Evolutionary conservation across 176 grass and related monocot genomes (phyloP).

Genomic region (Oryza meridionalis): DNA sequence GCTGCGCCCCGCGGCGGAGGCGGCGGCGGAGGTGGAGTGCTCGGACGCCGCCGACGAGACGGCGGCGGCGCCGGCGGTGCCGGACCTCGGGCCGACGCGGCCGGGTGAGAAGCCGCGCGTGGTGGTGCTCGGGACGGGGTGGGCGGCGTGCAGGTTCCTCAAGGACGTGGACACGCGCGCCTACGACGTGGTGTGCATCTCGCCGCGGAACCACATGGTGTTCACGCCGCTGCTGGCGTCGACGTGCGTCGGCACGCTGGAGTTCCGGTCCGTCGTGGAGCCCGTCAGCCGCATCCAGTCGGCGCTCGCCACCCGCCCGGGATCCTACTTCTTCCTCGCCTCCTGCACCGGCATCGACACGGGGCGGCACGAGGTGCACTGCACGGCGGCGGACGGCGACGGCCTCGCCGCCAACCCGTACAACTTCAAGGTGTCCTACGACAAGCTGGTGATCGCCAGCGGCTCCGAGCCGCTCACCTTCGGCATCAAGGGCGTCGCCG

Average conservation of each 20-base stretch:
- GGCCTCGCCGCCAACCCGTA: slow-evolving; percentile 56
- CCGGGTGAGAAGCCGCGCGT: slow-evolving; percentile 69
- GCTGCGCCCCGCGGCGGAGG: slow-evolving; percentile 35
- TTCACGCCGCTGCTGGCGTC: slow-evolving; percentile 95
- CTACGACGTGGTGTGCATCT: slow-evolving; percentile 92
- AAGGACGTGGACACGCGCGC: slow-evolving; percentile 75
- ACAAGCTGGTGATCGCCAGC: slow-evolving; percentile 94
- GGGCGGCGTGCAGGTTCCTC: slow-evolving; percentile 87
- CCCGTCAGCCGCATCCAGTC: slow-evolving; percentile 90
- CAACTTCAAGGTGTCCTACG: slow-evolving; percentile 79
- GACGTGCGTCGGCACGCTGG: slow-evolving; percentile 87
- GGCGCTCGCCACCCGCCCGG: slow-evolving; percentile 57
- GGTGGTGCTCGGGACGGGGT: slow-evolving; percentile 86
- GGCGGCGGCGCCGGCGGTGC: slow-evolving; percentile 29
- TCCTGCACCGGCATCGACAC: slow-evolving; percentile 65
- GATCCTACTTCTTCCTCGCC: slow-evolving; percentile 87
- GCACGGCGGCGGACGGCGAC: slow-evolving; percentile 45
- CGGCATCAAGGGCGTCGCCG: slow-evolving; percentile 82
- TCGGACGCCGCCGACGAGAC: slow-evolving; percentile 38
- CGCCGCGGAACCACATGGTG: slow-evolving; percentile 96
- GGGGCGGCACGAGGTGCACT: slow-evolving; percentile 71
- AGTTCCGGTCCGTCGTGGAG: slow-evolving; percentile 92
- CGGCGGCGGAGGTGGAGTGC: slow-evolving; percentile 34
- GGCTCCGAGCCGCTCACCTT: slow-evolving; percentile 88
- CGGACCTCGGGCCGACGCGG: slow-evolving; percentile 59